Base-by-base conservation (phyloP, 768 basidiomycete genomes). In the Pholiota microspora region DNA sequence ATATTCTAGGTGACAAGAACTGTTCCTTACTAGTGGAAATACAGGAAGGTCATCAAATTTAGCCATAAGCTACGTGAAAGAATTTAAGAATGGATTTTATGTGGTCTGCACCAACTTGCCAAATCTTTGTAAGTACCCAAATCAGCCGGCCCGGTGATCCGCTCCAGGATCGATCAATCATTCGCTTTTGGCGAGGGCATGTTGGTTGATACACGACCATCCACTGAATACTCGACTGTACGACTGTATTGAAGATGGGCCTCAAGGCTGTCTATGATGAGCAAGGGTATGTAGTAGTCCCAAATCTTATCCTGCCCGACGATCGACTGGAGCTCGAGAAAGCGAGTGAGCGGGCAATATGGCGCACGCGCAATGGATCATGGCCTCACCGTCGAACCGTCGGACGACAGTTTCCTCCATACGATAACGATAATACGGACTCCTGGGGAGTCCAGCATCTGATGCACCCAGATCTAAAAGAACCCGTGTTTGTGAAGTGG, bases 361-460 rank as follows among this genome's bases (percentile, higher is more conserved):
- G 69, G 16, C 76, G 73, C 25, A 86, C 88, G 0, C 82, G 89
- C 4, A 49, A 71, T 0, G 87, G 87, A 1, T 56, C 65, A 2
- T 92, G 89, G 89, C 71, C 80, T 0, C 75, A 85, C 59, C 75
- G 87, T 3, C 79, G 89, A 31, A 84, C 82, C 0, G 86, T 92
- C 15, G 89, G 90, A 1, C 86, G 84, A 56, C 87, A 89, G 65
- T 92, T 91, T 57, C 88, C 89, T 2, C 89, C 89, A 0, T 91
- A 77, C 60, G 83, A 77, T 49, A 68, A 78, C 28, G 73, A 71
- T 13, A 68, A 81, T 49, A 78, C 82, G 1, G 89, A 92, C 67
- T 81, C 85, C 0, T 91, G 89, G 89, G 90, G 89, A 1, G 82
- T 90, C 1, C 89, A 91, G 59, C 88, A 91, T 57, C 67, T 88